phyloP scores from a whole-genome alignment of 2,329 filamentous ascomycete genomes.

The Ceratocystis smalleyi region DNA sequence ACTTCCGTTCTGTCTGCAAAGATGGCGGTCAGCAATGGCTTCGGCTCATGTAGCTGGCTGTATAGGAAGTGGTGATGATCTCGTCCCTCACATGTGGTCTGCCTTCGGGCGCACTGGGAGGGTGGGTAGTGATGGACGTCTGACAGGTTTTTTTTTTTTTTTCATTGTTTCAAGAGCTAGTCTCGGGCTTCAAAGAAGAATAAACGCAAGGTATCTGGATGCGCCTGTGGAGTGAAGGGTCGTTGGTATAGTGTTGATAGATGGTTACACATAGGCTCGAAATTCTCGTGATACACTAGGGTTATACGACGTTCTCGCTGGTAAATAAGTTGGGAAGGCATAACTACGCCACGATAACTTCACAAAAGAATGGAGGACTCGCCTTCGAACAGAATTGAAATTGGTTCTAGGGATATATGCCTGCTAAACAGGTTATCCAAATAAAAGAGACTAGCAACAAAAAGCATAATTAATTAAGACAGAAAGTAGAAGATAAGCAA shows the following conservation, averaged over 20 bases:
- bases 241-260: too few species aligned
- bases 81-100: slow-evolving; percentile 57
- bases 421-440: not conserved
- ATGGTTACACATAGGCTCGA: not conserved
- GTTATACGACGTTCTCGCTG: too few species aligned
- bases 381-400: not conserved
- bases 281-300: too few species aligned
- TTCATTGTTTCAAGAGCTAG: slow-evolving; percentile 39
- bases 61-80: slow-evolving; percentile 93
- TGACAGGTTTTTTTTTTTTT: slow-evolving; percentile 53
- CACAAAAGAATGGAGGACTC: not conserved
- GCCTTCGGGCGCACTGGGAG: slow-evolving; percentile 61
- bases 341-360: not conserved
- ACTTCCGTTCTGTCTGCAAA: slow-evolving; percentile 46
- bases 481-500: not conserved
- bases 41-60: slow-evolving; percentile 28
- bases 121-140: slow-evolving; percentile 79
- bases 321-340: not conserved
- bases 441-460: not conserved
- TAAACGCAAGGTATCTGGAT: not conserved
- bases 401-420: not conserved
- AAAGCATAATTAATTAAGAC: not conserved
- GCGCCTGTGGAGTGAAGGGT: too few species aligned
- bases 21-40: slow-evolving; percentile 34
- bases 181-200: slow-evolving; percentile 39